Conservation (phyloP, 2,329 filamentous ascomycete genomes). For the Rasamsonia emersonii region DNA sequence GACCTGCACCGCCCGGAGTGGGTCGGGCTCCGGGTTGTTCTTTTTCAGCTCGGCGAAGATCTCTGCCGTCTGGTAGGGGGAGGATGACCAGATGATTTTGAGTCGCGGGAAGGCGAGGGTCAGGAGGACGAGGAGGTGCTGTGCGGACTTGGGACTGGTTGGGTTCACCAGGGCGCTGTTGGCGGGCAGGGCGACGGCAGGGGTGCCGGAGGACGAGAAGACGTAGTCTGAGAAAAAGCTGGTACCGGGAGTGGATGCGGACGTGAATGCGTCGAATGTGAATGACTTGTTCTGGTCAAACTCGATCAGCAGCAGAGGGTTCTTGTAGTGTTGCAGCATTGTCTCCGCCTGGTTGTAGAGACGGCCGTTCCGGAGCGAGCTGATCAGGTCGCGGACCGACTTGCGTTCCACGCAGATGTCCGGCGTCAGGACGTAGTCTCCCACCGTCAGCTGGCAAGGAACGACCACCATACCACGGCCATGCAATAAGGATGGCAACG, state of each 20-base stretch:
- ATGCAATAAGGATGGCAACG: constrained; percentile 81
- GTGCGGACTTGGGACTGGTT: constrained; percentile 62
- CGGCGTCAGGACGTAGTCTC: constrained; percentile 89
- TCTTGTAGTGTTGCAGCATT: constrained; percentile 90
- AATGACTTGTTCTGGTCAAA: constrained; percentile 98
- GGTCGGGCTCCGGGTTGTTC: constrained; percentile 82
- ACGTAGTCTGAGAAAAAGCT: constrained; percentile 47
- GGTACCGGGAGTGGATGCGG: constrained; percentile 31
- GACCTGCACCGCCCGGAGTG: constrained; percentile 72
- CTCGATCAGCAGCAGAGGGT: constrained; percentile 86
- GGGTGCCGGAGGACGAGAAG: constrained; percentile 27
- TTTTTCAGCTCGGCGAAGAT: constrained; percentile 93
- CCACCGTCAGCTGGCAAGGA: constrained; percentile 91
- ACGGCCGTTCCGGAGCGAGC: constrained; percentile 83
- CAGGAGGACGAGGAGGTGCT: constrained; percentile 83
- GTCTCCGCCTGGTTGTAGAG: constrained; percentile 86
- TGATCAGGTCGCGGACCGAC: constrained; percentile 81
- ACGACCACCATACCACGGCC: constrained; percentile 81
- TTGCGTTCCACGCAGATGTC: constrained; percentile 92
- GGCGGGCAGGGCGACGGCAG: constrained; percentile 46
- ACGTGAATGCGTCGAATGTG: constrained; percentile 64
- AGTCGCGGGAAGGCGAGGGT: constrained; percentile 86
- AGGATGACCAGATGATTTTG: constrained; percentile 87
- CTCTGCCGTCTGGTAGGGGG: constrained; percentile 91
- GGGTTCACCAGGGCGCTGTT: constrained; percentile 56